A percentile compares a stretch with the other conserved stretches of the same genome.
These are phyloP conservation scores for Cyclotella baltica DNA, from an alignment of 108 stramenopile species.

Conservation along the genomic window DNA sequence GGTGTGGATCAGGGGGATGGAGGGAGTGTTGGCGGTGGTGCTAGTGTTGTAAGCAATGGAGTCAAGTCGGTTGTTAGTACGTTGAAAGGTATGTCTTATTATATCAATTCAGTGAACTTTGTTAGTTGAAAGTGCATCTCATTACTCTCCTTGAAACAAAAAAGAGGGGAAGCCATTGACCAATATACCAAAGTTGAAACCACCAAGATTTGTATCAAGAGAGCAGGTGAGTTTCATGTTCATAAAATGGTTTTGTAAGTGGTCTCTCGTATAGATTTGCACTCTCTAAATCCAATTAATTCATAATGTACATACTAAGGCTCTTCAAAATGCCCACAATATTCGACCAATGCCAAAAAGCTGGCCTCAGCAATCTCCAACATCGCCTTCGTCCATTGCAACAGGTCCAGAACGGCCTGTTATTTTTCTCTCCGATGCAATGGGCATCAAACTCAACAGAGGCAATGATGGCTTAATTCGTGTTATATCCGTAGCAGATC, in stretches of 20 bases:
- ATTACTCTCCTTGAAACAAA: too few relatives aligned
- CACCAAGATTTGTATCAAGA: slow-evolving; percentile 87
- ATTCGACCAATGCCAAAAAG: slow-evolving; percentile 79
- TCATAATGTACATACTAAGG: too few relatives aligned
- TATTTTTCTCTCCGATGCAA: slow-evolving; percentile 72
- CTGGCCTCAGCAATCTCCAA: slow-evolving; percentile 82
- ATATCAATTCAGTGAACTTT: too few relatives aligned
- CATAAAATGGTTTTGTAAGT: neutral
- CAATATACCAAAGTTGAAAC: slow-evolving; percentile 83
- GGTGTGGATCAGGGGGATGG: slow-evolving; percentile 48
- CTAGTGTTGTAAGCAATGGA: slow-evolving; percentile 44
- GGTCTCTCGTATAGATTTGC: neutral
- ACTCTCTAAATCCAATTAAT: neutral
- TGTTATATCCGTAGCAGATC: slow-evolving; percentile 72
- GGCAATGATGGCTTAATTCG: slow-evolving; percentile 88
- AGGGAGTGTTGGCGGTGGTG: slow-evolving; percentile 40
- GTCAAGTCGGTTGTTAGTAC: slow-evolving; percentile 47
- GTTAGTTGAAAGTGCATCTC: too few relatives aligned
- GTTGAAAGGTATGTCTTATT: too few relatives aligned
- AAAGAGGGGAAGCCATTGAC: slow-evolving; percentile 49
- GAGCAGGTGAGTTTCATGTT: slow-evolving; percentile 61
- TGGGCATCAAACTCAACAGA: slow-evolving; percentile 89
- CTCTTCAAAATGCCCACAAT: slow-evolving; percentile 67
- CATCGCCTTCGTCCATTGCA: slow-evolving; percentile 49
- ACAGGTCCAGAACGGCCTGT: slow-evolving; percentile 78